Percentiles rank a stretch among this genome's conserved stretches.
Conservation (phyloP, 148 eudicot species). For the Polygonum aviculare region DNA sequence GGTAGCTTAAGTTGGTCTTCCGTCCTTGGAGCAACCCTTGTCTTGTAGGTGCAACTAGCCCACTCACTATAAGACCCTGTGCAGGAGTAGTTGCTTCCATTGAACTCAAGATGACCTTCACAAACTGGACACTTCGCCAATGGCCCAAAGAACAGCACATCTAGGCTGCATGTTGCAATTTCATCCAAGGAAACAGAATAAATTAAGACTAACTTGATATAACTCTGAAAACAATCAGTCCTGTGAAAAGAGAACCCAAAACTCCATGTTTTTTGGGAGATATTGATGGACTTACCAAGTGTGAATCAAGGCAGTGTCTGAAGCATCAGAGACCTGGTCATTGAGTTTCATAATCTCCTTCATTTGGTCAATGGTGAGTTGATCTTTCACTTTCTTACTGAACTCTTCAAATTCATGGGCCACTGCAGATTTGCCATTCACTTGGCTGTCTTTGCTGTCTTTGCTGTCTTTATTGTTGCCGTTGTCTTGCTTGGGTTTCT, state of each 20-base stretch:
- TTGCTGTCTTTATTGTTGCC: conserved; percentile 11
- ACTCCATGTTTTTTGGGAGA: neutral
- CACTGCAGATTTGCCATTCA: conserved; percentile 12
- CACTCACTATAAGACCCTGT: conserved; percentile 64
- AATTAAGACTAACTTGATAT: neutral
- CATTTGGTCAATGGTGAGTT: conserved; percentile 41
- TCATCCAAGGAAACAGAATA: neutral
- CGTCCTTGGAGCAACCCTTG: conserved; percentile 48
- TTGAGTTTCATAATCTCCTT: conserved; percentile 39
- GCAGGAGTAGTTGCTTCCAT: conserved; percentile 37
- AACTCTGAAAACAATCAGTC: too few species aligned
- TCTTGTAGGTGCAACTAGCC: conserved; percentile 60
- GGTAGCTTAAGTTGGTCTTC: conserved; percentile 43
- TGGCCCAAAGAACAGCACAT: conserved; percentile 64
- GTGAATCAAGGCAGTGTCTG: conserved; percentile 30
- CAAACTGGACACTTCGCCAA: conserved; percentile 52
- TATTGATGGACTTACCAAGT: conserved; percentile 27
- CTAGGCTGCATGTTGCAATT: conserved; percentile 35
- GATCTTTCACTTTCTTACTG: conserved; percentile 29
- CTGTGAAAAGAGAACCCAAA: neutral
- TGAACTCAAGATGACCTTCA: conserved; percentile 43
- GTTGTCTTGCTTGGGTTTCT: conserved; percentile 47
- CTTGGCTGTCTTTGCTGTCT: conserved; percentile 10
- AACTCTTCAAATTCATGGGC: conserved; percentile 38
- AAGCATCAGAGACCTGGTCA: conserved; percentile 19